Evolutionary conservation across 305 asterid genomes (phyloP), one percentile per base, ranked within the genome.

Genomic region (Lippia alba): DNA sequence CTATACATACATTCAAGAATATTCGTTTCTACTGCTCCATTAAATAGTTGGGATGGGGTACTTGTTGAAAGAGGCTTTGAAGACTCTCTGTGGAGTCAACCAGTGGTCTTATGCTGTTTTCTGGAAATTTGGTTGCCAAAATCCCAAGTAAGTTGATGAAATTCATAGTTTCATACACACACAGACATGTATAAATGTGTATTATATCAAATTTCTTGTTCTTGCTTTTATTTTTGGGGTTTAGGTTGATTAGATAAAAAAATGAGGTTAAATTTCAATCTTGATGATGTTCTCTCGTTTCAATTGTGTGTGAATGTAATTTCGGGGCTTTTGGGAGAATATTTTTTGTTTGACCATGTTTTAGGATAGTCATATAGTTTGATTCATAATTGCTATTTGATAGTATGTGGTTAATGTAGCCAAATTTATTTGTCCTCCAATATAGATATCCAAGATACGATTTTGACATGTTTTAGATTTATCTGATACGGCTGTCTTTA

Each of bases 71-170:
- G 93, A 89, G 74, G 88, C 85, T 67, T 79, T 89, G 83, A 85
- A 89, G 87, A 83, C 85, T 69, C 83, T 89, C 0, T 89, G 96
- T 83, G 92, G 91, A 71, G 86, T 86, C 51, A 83, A 85, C 79
- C 89, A 83, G 64, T 89, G 96, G 96, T 82, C 85, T 73, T 89
- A 89, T 80, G 93, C 96, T 61, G 88, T 88, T 90, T 91, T 91
- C 82, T 94, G 99, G 99, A 94, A 94, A 86, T 75, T 94, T 64
- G 95, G 91, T 81, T 81, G 79, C 84, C 92, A 86, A 79, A 88
- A 88, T 39, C 84, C 92, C 70, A 86, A 88, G 95, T 88, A 70
- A 86, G 89, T 79, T 54, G n/a, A 15, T 40, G 30, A 15, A 36
- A 61, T 15, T 39, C 18, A 54, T 7, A 55, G n/a, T n/a, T n/a